Evolutionary conservation across 495 filamentous ascomycete genomes (phyloP).

Genomic region (Hyaloscypha variabilis): DNA sequence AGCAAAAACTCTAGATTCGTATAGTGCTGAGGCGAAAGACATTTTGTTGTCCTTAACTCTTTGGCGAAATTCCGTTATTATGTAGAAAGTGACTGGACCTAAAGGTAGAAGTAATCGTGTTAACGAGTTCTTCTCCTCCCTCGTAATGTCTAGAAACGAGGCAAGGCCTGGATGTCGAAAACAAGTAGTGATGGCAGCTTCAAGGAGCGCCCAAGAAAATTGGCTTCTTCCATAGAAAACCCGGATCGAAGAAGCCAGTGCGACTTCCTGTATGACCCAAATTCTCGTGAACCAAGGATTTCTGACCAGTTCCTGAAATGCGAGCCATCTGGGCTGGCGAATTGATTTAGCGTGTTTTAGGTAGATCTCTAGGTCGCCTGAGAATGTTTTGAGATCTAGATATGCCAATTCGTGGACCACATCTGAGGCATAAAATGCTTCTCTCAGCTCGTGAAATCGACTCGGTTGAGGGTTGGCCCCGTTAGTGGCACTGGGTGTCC

Average conservation of each 20-base stretch:
- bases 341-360: background rate
- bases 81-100: background rate
- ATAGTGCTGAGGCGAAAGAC: background rate
- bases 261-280: conserved; percentile 1
- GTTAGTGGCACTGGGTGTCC: background rate
- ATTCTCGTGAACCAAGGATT: conserved; percentile 4
- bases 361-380: background rate
- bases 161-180: background rate
- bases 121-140: background rate
- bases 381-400: background rate
- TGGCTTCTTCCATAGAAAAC: background rate
- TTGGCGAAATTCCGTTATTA: background rate
- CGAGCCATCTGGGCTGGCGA: background rate
- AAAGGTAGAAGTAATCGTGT: background rate
- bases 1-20: background rate
- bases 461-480: background rate
- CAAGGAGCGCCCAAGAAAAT: background rate
- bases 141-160: background rate
- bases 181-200: background rate
- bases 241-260: background rate
- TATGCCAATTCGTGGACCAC: background rate
- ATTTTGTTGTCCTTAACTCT: background rate
- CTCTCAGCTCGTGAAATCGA: background rate
- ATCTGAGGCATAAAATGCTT: background rate
- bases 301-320: background rate